Conservation (phyloP, 495 filamentous ascomycete genomes). For the Penicillium salamii region DNA sequence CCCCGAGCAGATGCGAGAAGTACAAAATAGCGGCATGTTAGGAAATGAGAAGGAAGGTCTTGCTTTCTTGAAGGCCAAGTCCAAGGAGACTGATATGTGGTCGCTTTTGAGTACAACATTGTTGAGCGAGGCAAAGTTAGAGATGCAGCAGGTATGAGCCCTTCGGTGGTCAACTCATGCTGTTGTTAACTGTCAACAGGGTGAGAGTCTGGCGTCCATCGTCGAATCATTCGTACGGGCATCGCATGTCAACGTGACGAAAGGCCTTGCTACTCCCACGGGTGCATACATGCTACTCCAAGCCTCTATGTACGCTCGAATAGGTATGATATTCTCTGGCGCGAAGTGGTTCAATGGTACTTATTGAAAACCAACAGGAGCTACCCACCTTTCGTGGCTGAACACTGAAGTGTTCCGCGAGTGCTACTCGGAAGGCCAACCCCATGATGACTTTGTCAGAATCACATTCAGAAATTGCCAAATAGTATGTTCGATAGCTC, state of each 20-base stretch:
- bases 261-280: slow-evolving; percentile 67
- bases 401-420: slow-evolving; percentile 74
- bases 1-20: slow-evolving; percentile 67
- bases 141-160: slow-evolving; percentile 55
- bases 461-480: slow-evolving; percentile 56
- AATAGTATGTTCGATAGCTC: slow-evolving; percentile 40
- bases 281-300: slow-evolving; percentile 70
- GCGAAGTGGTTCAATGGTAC: slow-evolving; percentile 3
- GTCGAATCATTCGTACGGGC: slow-evolving; percentile 77
- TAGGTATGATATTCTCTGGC: slow-evolving; percentile 52
- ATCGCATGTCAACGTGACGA: slow-evolving; percentile 76
- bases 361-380: slow-evolving; percentile 36
- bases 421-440: slow-evolving; percentile 61
- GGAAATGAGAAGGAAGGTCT: slow-evolving; percentile 80
- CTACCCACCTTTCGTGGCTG: slow-evolving; percentile 60
- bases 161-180: neutral
- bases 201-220: slow-evolving; percentile 74
- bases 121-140: slow-evolving; percentile 81
- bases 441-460: slow-evolving; percentile 77
- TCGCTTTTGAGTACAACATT: slow-evolving; percentile 79
- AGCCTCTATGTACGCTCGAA: slow-evolving; percentile 70
- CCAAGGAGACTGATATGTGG: slow-evolving; percentile 87
- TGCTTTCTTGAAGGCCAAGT: slow-evolving; percentile 79
- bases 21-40: slow-evolving; percentile 68
- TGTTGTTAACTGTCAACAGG: slow-evolving; percentile 42